Conservation (phyloP, 1,284 basidiomycete genomes). For the Papiliotrema flavescens region DNA sequence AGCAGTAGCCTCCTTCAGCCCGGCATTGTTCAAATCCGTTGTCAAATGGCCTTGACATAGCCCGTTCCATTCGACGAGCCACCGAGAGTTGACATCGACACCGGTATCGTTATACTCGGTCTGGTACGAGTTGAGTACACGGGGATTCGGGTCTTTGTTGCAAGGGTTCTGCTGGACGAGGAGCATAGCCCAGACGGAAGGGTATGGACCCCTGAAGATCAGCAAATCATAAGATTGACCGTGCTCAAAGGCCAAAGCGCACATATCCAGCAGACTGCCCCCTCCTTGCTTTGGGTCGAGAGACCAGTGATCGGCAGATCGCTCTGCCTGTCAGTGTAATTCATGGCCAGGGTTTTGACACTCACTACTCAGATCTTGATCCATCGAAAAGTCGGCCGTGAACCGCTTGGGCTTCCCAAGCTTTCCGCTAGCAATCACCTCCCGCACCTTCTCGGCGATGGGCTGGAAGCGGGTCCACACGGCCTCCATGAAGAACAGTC, state of each 20-base stretch:
- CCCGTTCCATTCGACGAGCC: conserved; percentile 65
- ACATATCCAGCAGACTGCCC: conserved; percentile 77
- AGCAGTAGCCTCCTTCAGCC: conserved; percentile 23
- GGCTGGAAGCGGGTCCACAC: conserved; percentile 50
- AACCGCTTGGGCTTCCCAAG: conserved; percentile 47
- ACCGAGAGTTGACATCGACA: conserved; percentile 74
- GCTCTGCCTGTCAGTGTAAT: neutral
- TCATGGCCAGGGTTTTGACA: conserved; percentile 7
- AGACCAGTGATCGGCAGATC: conserved; percentile 58
- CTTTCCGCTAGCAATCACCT: conserved; percentile 40
- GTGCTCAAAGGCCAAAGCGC: conserved; percentile 53
- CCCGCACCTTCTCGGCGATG: conserved; percentile 43
- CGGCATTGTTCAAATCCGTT: conserved; percentile 31
- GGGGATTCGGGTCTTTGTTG: conserved; percentile 60
- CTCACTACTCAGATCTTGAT: conserved; percentile 68
- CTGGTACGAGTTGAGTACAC: conserved; percentile 42
- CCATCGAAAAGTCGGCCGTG: conserved; percentile 68
- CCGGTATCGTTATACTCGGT: conserved; percentile 62
- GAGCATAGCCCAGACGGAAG: conserved; percentile 76
- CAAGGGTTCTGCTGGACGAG: conserved; percentile 71
- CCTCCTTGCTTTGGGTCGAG: conserved; percentile 77
- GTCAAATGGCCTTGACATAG: conserved; percentile 32
- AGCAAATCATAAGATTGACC: too few relatives aligned
- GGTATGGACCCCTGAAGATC: conserved; percentile 71
- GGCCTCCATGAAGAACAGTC: conserved; percentile 80